These are phyloP conservation scores for Coemansia sp. DNA, from an alignment of 192 early-diverging fungal species.

Conservation along the genomic window DNA sequence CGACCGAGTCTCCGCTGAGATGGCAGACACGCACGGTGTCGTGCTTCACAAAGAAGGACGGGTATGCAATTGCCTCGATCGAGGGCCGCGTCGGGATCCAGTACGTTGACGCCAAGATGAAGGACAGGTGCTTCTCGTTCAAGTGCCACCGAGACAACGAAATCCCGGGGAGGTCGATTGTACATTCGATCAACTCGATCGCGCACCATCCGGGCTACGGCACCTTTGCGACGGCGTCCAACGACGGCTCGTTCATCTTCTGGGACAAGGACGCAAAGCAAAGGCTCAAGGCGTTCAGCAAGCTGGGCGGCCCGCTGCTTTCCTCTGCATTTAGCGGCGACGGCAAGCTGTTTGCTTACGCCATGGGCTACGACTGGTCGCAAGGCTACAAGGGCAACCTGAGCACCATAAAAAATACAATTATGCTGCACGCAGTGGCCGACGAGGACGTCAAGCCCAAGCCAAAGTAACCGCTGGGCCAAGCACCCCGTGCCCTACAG, in stretches of 20 bases:
- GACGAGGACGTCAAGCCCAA: constrained; percentile 82
- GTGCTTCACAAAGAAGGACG: constrained; percentile 71
- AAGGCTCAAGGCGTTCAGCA: constrained; percentile 69
- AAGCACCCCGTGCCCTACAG: not conserved
- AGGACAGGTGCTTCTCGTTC: constrained; percentile 68
- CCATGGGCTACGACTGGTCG: constrained; percentile 78
- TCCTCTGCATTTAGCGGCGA: constrained; percentile 73
- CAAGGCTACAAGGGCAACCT: constrained; percentile 69
- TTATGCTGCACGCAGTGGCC: constrained; percentile 70
- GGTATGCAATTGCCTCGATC: constrained; percentile 88
- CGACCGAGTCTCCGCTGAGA: constrained; percentile 42
- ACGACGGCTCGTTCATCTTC: constrained; percentile 81
- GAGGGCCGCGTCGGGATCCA: constrained; percentile 93
- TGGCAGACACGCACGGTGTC: constrained; percentile 68
- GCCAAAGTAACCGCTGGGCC: constrained; percentile 20
- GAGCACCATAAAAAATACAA: constrained; percentile 59
- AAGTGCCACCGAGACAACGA: constrained; percentile 81
- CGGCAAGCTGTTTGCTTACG: constrained; percentile 90
- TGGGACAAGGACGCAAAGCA: constrained; percentile 95
- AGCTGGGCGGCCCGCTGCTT: constrained; percentile 60
- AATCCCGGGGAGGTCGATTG: constrained; percentile 56
- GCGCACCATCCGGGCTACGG: constrained; percentile 56
- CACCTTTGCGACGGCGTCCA: constrained; percentile 82
- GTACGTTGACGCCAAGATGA: constrained; percentile 75
- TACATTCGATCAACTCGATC: constrained; percentile 54